Conservation (phyloP, 73 alveolate species). For the Urostyla sp. region DNA sequence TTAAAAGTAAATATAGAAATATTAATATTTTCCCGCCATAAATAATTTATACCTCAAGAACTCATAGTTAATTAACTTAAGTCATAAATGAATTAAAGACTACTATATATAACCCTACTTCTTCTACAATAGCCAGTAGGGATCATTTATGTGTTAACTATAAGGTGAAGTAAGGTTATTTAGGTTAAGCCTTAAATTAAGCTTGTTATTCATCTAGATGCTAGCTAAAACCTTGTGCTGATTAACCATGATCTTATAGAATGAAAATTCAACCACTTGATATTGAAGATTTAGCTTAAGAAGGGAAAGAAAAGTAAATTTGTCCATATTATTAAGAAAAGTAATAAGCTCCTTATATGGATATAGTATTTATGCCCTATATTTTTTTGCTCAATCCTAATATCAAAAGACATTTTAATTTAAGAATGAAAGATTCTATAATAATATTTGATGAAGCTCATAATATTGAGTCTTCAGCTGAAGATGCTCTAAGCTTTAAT, state of each 20-base stretch:
- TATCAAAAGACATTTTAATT: slow-evolving; percentile 39
- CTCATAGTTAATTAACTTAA: slow-evolving; percentile 85
- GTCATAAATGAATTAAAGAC: slow-evolving; percentile 73
- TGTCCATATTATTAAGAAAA: slow-evolving; percentile 90
- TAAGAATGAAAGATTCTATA: slow-evolving; percentile 49
- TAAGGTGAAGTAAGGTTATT: background rate
- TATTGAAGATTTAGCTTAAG: slow-evolving; percentile 79
- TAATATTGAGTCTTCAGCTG: slow-evolving; percentile 71
- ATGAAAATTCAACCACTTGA: slow-evolving; percentile 60
- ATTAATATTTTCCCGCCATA: slow-evolving; percentile 19
- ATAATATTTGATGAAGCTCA: slow-evolving; percentile 87
- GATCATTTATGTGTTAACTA: slow-evolving; percentile 77
- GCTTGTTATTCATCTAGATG: slow-evolving; percentile 6
- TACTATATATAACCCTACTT: slow-evolving; percentile 67
- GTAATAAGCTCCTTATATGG: slow-evolving; percentile 73
- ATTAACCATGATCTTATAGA: slow-evolving; percentile 33
- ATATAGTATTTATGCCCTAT: slow-evolving; percentile 87
- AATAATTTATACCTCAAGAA: slow-evolving; percentile 80
- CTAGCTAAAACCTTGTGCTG: slow-evolving; percentile 26
- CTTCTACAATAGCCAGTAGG: slow-evolving; percentile 77
- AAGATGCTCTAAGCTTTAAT: slow-evolving; percentile 62
- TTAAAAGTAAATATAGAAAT: background rate
- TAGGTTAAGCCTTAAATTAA: background rate
- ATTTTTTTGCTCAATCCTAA: slow-evolving; percentile 66
- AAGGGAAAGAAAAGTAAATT: slow-evolving; percentile 65